A percentile compares a stretch with the other conserved stretches of the same genome.
Conservation (phyloP, 192 early-diverging fungal genomes). For the Irineochytrium annulatum region DNA sequence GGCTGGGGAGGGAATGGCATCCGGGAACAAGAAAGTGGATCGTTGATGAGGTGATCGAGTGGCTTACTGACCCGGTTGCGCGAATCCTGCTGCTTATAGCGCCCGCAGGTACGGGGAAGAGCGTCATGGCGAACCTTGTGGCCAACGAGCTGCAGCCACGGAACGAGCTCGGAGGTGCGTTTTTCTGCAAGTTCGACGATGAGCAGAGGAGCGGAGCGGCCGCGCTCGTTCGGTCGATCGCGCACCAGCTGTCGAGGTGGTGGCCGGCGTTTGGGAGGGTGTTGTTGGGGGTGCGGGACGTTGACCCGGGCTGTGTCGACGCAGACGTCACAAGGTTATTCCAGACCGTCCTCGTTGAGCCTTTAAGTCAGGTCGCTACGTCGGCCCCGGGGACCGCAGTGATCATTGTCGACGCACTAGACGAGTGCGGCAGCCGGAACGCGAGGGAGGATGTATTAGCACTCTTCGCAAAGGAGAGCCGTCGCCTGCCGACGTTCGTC, state of each 20-base stretch:
- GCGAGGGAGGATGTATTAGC: constrained; percentile 2
- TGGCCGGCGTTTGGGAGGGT: constrained; percentile 7
- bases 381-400: background rate
- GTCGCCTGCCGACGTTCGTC: constrained; percentile 6
- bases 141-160: constrained; percentile 9
- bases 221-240: constrained; percentile 8
- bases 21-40: background rate
- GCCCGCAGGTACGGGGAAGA: constrained; percentile 10
- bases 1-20: background rate
- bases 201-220: constrained; percentile 3
- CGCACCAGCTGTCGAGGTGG: constrained; percentile 13
- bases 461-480: constrained; percentile 3
- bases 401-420: constrained; percentile 23
- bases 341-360: background rate
- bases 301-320: background rate
- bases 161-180: constrained; percentile 18
- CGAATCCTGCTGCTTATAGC: constrained; percentile 9
- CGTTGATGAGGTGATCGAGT: background rate
- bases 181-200: constrained; percentile 29
- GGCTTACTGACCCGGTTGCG: background rate
- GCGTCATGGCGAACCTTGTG: constrained; percentile 11
- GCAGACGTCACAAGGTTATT: background rate
- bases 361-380: background rate
- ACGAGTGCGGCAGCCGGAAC: constrained; percentile 13
- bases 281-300: background rate